These are phyloP conservation scores for Emergomyces orientalis DNA, from an alignment of 2,329 filamentous ascomycete genomes.

Conservation along the genomic window DNA sequence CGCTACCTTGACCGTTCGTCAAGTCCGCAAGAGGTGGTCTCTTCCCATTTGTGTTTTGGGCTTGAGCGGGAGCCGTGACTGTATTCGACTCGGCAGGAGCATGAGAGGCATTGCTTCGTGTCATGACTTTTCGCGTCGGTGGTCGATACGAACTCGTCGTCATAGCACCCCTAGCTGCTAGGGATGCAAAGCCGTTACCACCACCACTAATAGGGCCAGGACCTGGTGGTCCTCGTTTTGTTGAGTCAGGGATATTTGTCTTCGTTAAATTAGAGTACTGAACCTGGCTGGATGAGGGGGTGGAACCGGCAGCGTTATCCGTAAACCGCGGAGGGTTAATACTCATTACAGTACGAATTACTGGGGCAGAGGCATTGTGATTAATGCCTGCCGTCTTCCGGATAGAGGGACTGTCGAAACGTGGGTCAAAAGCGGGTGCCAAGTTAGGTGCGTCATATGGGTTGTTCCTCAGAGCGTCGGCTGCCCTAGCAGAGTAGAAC, in stretches of 20 bases:
- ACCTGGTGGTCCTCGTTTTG: constrained; percentile 2
- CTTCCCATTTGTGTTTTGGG: constrained; percentile 28
- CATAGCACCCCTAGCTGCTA: constrained; percentile 22
- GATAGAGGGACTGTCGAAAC: constrained; percentile 72
- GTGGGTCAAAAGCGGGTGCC: constrained; percentile 58
- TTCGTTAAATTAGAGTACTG: neutral
- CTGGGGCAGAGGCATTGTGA: constrained; percentile 64
- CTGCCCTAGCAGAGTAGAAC: constrained; percentile 63
- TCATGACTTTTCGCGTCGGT: constrained; percentile 8
- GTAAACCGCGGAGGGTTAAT: constrained; percentile 11
- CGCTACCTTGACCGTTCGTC: constrained; percentile 30
- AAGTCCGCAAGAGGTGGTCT: constrained; percentile 38
- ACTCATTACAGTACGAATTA: constrained; percentile 40
- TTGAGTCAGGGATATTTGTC: constrained; percentile 20
- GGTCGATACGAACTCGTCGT: constrained; percentile 16
- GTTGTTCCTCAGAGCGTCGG: constrained; percentile 48
- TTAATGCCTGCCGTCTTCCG: constrained; percentile 82
- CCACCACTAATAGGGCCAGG: neutral
- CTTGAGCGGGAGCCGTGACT: neutral
- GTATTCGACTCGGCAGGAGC: neutral
- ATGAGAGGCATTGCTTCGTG: constrained; percentile 7
- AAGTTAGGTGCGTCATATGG: constrained; percentile 36
- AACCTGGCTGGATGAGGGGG: constrained; percentile 2
- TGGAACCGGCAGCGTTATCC: constrained; percentile 12
- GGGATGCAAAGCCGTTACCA: constrained; percentile 3